phyloP scores from a whole-genome alignment of 495 filamentous ascomycete genomes.

The Saxispiralis lemnorum region DNA sequence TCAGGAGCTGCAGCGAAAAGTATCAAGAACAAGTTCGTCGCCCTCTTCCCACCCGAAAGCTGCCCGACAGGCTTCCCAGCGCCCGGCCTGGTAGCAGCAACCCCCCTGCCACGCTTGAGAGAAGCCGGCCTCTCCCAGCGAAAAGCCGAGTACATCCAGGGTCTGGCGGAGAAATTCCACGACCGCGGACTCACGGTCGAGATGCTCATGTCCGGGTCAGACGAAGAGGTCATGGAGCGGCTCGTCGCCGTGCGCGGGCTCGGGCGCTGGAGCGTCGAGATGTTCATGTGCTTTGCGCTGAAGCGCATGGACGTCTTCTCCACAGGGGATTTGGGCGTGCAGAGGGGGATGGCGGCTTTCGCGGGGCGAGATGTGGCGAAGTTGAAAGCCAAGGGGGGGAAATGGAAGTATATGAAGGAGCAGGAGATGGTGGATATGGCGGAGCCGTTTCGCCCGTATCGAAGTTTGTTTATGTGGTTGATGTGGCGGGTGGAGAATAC shows the following conservation, averaged over 20 bases:
- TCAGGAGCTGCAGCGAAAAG: constrained; percentile 76
- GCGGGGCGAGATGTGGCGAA: constrained; percentile 66
- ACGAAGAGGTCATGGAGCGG: constrained; percentile 70
- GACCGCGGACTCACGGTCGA: constrained; percentile 53
- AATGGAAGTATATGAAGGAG: constrained; percentile 96
- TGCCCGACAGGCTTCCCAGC: constrained; percentile 44
- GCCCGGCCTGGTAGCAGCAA: constrained; percentile 49
- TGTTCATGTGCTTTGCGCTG: constrained; percentile 85
- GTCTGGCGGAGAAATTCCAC: constrained; percentile 65
- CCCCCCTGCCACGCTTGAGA: constrained; percentile 45
- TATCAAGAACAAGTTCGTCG: constrained; percentile 72
- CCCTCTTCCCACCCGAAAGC: constrained; percentile 39
- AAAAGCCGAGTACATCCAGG: constrained; percentile 86
- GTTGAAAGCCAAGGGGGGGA: constrained; percentile 65
- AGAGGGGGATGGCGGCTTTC: constrained; percentile 84
- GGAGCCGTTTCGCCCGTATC: constrained; percentile 66
- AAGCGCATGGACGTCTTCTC: constrained; percentile 90
- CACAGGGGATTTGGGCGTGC: constrained; percentile 81
- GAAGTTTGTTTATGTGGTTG: constrained; percentile 71
- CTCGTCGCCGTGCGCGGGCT: constrained; percentile 75
- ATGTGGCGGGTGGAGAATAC: constrained; percentile 48
- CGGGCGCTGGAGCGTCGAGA: constrained; percentile 84
- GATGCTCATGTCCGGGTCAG: constrained; percentile 55
- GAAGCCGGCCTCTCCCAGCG: constrained; percentile 76
- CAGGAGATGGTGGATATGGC: constrained; percentile 74